phyloP scores from a whole-genome alignment of 2,329 filamentous ascomycete genomes.

The Byssothecium circinans region DNA sequence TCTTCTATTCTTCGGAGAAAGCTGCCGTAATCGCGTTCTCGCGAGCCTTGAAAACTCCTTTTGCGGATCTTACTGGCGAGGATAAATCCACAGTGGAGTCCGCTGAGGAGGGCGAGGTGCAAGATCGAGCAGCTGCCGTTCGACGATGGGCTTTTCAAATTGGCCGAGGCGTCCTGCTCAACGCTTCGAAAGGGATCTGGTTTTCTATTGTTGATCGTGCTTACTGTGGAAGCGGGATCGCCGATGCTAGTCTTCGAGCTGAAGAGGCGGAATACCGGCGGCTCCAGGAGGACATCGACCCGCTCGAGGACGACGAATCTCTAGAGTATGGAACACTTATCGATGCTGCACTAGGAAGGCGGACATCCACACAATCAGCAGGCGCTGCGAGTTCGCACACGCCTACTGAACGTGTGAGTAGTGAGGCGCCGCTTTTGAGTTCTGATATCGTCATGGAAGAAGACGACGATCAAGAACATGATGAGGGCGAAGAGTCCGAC shows the following conservation, averaged over 20 bases:
- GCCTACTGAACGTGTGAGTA: constrained; percentile 1
- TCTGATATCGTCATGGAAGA: constrained; percentile 24
- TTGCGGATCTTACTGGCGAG: constrained; percentile 52
- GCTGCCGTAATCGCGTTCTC: constrained; percentile 61
- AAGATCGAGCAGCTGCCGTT: constrained; percentile 49
- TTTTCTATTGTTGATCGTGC: constrained; percentile 61
- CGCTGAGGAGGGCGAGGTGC: constrained; percentile 31
- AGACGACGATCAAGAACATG: constrained; percentile 35
- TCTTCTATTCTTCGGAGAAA: constrained; percentile 56
- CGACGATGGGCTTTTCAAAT: constrained; percentile 63
- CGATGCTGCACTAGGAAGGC: constrained; percentile 16
- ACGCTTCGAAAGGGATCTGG: constrained; percentile 57
- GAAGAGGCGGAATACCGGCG: constrained; percentile 46
- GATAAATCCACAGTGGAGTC: constrained; percentile 32
- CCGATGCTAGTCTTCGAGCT: constrained; percentile 41
- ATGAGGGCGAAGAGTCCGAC: constrained; percentile 38
- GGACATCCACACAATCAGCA: constrained; percentile 9
- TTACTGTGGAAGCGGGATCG: constrained; percentile 61
- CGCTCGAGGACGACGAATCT: constrained; percentile 49
- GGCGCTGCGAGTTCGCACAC: constrained; percentile 7
- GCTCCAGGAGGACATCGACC: constrained; percentile 52
- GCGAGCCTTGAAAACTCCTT: constrained; percentile 55
- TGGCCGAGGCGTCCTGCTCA: constrained; percentile 61
- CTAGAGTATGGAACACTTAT: constrained; percentile 39
- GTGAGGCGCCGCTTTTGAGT: constrained; percentile 1